Conservation (phyloP, 2,329 filamentous ascomycete genomes). For the Corinectria fuckeliana region DNA sequence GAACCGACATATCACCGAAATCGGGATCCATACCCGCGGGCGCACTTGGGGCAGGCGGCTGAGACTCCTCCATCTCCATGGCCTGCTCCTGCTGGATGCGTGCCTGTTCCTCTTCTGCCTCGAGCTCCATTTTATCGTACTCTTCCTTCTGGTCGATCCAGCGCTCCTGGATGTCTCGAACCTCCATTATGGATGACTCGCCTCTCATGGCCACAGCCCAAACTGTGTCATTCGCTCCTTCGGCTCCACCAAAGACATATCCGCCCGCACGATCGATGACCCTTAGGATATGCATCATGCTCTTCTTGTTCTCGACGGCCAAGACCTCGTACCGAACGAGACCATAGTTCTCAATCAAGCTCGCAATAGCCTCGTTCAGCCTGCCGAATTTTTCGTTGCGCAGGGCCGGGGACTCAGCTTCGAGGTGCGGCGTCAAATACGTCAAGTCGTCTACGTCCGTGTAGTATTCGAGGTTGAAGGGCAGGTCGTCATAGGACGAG, state of each 20-base stretch:
- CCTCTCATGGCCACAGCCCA: conserved; percentile 95
- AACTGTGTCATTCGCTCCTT: conserved; percentile 94
- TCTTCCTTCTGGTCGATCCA: conserved; percentile 93
- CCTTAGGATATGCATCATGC: conserved; percentile 90
- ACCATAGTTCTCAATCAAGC: conserved; percentile 87
- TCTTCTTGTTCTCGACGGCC: conserved; percentile 94
- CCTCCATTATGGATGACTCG: conserved; percentile 76
- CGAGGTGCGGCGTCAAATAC: conserved; percentile 81
- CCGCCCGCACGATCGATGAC: conserved; percentile 92
- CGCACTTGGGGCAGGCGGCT: conserved; percentile 21
- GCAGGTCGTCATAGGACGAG: conserved; percentile 80
- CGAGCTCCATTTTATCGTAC: conserved; percentile 80
- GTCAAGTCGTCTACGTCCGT: conserved; percentile 94
- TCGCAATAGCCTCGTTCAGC: conserved; percentile 85
- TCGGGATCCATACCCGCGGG: conserved; percentile 49
- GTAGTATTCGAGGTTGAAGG: conserved; percentile 96
- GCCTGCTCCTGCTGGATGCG: conserved; percentile 51
- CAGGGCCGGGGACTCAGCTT: conserved; percentile 75
- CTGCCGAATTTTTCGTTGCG: conserved; percentile 79
- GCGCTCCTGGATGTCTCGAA: conserved; percentile 90
- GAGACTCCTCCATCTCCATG: conserved; percentile 45
- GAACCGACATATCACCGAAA: conserved; percentile 59
- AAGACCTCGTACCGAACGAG: conserved; percentile 92
- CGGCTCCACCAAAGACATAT: conserved; percentile 88
- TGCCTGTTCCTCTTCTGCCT: conserved; percentile 77